Evolutionary conservation across 495 filamentous ascomycete genomes (phyloP), one percentile per base, ranked within the genome.

Genomic region (Lasiosphaeris hirsuta): DNA sequence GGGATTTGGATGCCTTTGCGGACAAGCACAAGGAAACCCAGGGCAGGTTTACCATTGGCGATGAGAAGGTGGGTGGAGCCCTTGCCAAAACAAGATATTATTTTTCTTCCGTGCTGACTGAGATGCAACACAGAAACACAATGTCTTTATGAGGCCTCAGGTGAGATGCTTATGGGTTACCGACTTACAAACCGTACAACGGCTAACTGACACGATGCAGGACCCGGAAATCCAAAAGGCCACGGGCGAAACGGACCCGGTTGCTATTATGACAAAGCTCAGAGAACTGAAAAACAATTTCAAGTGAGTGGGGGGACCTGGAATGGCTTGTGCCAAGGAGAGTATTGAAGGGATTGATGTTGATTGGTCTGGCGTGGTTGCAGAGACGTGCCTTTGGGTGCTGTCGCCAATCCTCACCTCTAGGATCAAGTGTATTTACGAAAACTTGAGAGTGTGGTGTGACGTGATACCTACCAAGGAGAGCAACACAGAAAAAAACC

Each of bases 31-130:
- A 84, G 75, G 81, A 96, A 73, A 97, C 94, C 53, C 90, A 96
- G 74, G 94, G 94, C 18, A 92, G 90, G 68, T 97, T 96, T 63
- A 98, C 94, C 0, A 97, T 98, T 71, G 92, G 90, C 0, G 92
- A 98, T 69, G 94, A 98, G 73, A 98, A 98, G 87, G 90, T 92
- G 73, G 62, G 72, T 60, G 7, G 3, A 33, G n/a, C 38, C 11
- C 11, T 38, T n/a, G 10, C 33, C 19, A 30, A 5, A 5, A 30
- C 23, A 30, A 30, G 23, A 10, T 10, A 5, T 43, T n/a, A n/a
- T n/a, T n/a, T 43, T 17, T 13, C 19, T 5, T 41, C 52, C 23
- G 23, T 30, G 23, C 23, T 30, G 23, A 30, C 23, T 30, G 23
- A 30, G n/a, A 30, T 30, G 23, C 23, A 30, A 30, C 23, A 30